Evolutionary conservation across 2,329 filamentous ascomycete species (phyloP), one percentile per base, ranked within the genome.

Genomic region (Microsporum ferrugineum): DNA sequence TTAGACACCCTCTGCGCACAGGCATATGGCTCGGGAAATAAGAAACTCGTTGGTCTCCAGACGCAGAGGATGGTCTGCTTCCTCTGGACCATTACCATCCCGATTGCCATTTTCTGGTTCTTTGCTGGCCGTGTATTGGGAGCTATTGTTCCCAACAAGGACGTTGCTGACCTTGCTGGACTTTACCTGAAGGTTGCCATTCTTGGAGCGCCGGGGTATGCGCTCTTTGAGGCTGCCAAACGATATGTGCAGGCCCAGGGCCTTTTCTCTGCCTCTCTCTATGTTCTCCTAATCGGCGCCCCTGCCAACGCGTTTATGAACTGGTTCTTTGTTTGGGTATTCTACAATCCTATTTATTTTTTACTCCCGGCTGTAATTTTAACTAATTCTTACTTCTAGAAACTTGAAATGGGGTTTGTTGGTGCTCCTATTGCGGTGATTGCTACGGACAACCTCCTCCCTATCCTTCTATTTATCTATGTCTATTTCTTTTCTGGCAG

Each of bases 1-100:
- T 79, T 97, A 41, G 92, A 97, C 74, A 97, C 92, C 0, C 84
- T 97, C 1, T 96, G 92, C 72, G 84, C 92, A 0, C 92, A 97
- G 73, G 92, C 94, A 0, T 97, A 95, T 71, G 92, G 94, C 1
- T 95, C 89, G 0, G 92, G 92, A 0, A 88, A 88, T 71, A 95
- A 88, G 71, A 88, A 91, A 66, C 82, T 97, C 3, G 92, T 97
- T 62, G 92, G 89, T 1, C 73, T 94, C 60, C 89, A 94, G 68
- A 81, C 89, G 64, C 88, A 94, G 74, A 82, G 88, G 61, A 92
- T 92, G 88, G 78, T 88, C 0, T 87, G 80, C 70, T 91, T 94
- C 70, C 80, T 94, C 2, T 86, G 87, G 77, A 71, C 80, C 2
- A 80, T 91, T 65, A 87, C 84, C 1, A 79, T 90, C 17, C 89